Base-by-base conservation (phyloP, 495 filamentous ascomycete species). In the Talaromyces proteolyticus region DNA sequence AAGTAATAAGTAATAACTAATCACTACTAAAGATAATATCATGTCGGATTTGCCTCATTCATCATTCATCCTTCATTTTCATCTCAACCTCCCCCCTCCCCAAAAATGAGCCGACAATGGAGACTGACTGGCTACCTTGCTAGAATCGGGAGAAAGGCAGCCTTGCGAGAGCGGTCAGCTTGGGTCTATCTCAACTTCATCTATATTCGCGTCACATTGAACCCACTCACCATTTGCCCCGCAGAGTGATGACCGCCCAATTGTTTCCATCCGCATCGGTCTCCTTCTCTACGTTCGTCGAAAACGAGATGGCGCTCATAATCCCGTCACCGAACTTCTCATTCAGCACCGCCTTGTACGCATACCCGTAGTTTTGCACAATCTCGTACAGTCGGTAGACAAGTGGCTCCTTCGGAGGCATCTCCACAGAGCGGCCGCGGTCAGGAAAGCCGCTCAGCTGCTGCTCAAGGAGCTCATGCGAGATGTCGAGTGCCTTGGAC, bases 311-410 rank as follows among this genome's bases (percentile, higher is more conserved):
- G 0, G 92, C 93, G 61, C 89, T 95, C 93, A 98, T 96, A 59
- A 98, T 98, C 0, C 93, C 93, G 68, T 98, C 93, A 0, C 93
- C 93, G 70, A 98, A 96, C 74, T 96, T 98, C 80, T 98, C 93
- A 62, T 98, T 98, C 65, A 98, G 65, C 7, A 98, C 76, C 6
- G 90, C 92, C 78, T 97, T 97, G 68, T 93, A 96, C 19, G 93
- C 88, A 66, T 94, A 93, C 5, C 93, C 93, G 62, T 97, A 98
- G 63, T 95, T 98, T 79, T 96, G 91, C 59, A 98, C 86, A 64
- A 97, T 89, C 76, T 98, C 93, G 67, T 89, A 98, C 50, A 98
- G 64, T 0, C 93, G 76, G 63, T 98, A 98, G 61, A 98, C 92
- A 54, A 96, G 67, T 14, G 93, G 93, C 61, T 98, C 93, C 47